Base-by-base conservation (phyloP, 768 basidiomycete species). In the Pluteus cervinus region DNA sequence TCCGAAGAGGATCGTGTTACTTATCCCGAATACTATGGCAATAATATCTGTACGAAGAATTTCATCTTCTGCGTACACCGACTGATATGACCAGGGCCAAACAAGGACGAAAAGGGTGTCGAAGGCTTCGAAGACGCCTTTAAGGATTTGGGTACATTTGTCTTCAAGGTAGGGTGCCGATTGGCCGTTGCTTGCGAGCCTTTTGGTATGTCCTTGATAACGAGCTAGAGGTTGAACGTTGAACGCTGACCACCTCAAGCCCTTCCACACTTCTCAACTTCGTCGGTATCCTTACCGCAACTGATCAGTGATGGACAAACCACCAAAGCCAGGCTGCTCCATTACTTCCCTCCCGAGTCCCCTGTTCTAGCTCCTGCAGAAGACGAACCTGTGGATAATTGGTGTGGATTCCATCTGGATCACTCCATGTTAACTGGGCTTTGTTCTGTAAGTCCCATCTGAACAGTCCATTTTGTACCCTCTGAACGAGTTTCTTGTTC, bases 401-500 rank as follows among this genome's bases (percentile, higher is more conserved):
- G 89, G 78, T 98, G 94, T 62, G 94, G 94, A 12, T 91, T 91
- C 50, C 94, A 98, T 58, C 67, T 91, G 15, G 96, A 99, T 54
- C 91, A 97, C 51, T 84, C 83, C 6, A 58, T 90, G 25, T 61
- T 99, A 39, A 99, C 96, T 2, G 96, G 91, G 2, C 76, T 99
- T 23, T 97, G 92, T 59, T 85, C 88, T 33, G 86, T 86, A 55
- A 56, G 74, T 48, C 18, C 24, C 4, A 21, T 17, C 37, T 42
- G 18, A 42, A 26, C 29, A 24, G 14, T 12, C 22, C 23, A 7
- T 11, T 12, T 24, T 41, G 25, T 33, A 29, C 33, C 10, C 5
- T 7, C 33, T 17, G 28, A 33, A 40, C 24, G 10, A 35, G 45
- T 47, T n/a, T 36, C 18, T 24, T 33, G 42, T 39, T 30, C 35